Conservation (phyloP, 2,329 filamentous ascomycete genomes). For the Alternaria sp. region DNA sequence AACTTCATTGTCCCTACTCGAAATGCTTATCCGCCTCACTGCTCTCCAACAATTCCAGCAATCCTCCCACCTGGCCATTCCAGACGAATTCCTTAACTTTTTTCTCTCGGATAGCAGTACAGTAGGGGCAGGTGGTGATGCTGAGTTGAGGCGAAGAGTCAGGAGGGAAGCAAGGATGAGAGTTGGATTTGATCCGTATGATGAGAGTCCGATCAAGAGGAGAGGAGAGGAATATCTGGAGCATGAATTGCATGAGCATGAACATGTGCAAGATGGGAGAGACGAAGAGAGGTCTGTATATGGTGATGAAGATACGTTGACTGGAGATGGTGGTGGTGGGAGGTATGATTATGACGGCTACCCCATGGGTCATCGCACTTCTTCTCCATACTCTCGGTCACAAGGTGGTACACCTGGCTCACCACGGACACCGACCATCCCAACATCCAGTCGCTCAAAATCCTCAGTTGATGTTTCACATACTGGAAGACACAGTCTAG, state of each 20-base stretch:
- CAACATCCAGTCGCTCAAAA: neutral
- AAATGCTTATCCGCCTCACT: slow-evolving; percentile 85
- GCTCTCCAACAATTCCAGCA: slow-evolving; percentile 94
- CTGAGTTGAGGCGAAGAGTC: slow-evolving; percentile 67
- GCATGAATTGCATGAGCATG: slow-evolving; percentile 37
- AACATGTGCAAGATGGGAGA: neutral
- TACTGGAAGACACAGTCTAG: slow-evolving; percentile 14
- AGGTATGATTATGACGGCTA: slow-evolving; percentile 45
- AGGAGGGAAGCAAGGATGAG: slow-evolving; percentile 67
- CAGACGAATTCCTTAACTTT: slow-evolving; percentile 87
- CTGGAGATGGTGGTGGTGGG: slow-evolving; percentile 7
- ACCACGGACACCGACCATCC: neutral
- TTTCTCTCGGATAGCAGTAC: slow-evolving; percentile 78
- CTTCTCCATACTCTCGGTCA: slow-evolving; percentile 28
- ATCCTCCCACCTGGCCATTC: slow-evolving; percentile 85
- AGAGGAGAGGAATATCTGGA: slow-evolving; percentile 73
- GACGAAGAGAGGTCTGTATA: neutral
- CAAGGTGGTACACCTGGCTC: slow-evolving; percentile 28
- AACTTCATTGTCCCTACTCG: slow-evolving; percentile 80
- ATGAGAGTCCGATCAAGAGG: slow-evolving; percentile 73
- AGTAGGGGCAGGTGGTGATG: slow-evolving; percentile 70
- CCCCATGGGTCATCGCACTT: slow-evolving; percentile 29
- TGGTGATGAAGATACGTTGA: neutral
- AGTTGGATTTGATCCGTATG: slow-evolving; percentile 76
- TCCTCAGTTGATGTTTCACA: slow-evolving; percentile 28